These are phyloP conservation scores for Fusarium globosum DNA, from an alignment of 2,329 filamentous ascomycete genomes.

Conservation along the genomic window DNA sequence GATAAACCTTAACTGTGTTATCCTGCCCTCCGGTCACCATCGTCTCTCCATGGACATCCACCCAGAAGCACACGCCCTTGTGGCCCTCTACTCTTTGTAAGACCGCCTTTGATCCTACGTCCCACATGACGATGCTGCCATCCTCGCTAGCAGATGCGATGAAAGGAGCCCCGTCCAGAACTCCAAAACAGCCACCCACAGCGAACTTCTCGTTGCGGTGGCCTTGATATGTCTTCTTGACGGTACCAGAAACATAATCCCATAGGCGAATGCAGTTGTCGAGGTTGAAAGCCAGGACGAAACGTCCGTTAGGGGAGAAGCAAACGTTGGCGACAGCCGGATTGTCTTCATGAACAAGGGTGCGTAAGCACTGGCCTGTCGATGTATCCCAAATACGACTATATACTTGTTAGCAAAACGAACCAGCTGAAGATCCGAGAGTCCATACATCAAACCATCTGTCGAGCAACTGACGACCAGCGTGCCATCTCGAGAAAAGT, in stretches of 20 bases:
- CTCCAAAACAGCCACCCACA: conserved; percentile 85
- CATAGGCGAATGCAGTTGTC: conserved; percentile 92
- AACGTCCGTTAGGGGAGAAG: conserved; percentile 94
- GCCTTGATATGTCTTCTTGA: conserved; percentile 97
- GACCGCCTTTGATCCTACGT: conserved; percentile 85
- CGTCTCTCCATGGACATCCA: conserved; percentile 66
- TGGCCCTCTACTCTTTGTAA: conserved; percentile 73
- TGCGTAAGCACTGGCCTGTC: conserved; percentile 94
- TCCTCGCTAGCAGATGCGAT: conserved; percentile 89
- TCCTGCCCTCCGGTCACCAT: conserved; percentile 70
- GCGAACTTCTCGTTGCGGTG: conserved; percentile 87
- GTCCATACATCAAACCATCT: conserved; percentile 82
- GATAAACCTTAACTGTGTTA: conserved; percentile 62
- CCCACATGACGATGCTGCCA: conserved; percentile 87
- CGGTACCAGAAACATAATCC: conserved; percentile 92
- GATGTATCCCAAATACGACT: conserved; percentile 94
- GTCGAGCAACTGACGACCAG: conserved; percentile 91
- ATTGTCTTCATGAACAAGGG: conserved; percentile 96
- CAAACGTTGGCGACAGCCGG: conserved; percentile 88
- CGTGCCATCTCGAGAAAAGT: conserved; percentile 92
- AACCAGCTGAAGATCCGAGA: not conserved
- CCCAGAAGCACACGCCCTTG: conserved; percentile 72
- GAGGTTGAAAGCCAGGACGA: conserved; percentile 89
- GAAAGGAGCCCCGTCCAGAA: conserved; percentile 64
- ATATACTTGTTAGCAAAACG: conserved; percentile 27